These are phyloP conservation scores for Cerioporus squamosus DNA, from an alignment of 1,284 basidiomycete species.

Conservation along the genomic window DNA sequence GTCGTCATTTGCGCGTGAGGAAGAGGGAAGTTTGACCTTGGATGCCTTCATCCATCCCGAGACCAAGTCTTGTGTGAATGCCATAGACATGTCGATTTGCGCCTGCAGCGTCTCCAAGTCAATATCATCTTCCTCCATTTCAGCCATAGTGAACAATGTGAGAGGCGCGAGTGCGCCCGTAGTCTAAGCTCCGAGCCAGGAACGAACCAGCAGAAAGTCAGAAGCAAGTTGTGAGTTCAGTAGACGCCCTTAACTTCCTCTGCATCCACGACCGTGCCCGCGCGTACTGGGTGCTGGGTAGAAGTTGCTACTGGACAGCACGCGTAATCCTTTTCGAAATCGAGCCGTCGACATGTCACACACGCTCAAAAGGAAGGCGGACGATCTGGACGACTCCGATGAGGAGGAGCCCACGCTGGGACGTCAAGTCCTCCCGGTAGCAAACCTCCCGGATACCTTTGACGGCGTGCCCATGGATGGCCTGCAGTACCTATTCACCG, in stretches of 20 bases:
- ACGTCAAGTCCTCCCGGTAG: constrained; percentile 72
- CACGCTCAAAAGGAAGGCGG: constrained; percentile 8
- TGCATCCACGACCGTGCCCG: too few species aligned
- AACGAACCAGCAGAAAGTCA: too few species aligned
- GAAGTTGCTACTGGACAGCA: too few species aligned
- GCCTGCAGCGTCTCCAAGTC: constrained; percentile 72
- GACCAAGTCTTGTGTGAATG: constrained; percentile 69
- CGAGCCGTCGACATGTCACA: neutral
- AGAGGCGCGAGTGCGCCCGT: neutral
- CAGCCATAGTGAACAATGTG: constrained; percentile 18
- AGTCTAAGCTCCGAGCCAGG: too few species aligned
- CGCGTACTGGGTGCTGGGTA: too few species aligned
- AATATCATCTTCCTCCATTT: constrained; percentile 48
- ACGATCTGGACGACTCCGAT: constrained; percentile 32
- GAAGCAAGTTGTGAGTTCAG: too few species aligned
- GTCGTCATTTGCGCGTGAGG: constrained; percentile 42
- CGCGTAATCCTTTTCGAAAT: too few species aligned
- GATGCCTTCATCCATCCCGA: constrained; percentile 72
- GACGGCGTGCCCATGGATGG: constrained; percentile 71
- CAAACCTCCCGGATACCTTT: constrained; percentile 69
- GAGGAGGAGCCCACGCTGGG: constrained; percentile 36
- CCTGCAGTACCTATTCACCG: constrained; percentile 80
- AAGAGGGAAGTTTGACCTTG: constrained; percentile 32
- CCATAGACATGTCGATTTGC: constrained; percentile 78
- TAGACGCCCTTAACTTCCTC: neutral